Base-by-base conservation (phyloP, 495 filamentous ascomycete genomes). In the Halenospora varia region DNA sequence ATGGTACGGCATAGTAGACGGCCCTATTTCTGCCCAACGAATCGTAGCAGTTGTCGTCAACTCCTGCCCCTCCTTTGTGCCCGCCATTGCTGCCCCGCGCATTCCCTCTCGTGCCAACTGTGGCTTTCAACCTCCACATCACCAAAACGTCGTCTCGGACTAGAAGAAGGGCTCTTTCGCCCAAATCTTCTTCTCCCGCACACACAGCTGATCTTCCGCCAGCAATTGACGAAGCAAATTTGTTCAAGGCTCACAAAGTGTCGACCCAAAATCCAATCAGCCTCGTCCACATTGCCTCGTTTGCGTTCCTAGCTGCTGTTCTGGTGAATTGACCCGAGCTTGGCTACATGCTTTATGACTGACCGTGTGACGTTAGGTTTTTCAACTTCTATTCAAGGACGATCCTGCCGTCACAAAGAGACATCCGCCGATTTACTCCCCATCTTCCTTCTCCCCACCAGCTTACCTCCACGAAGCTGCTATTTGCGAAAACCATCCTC, bases 401-500 rank as follows among this genome's bases (percentile, higher is more conserved):
- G 50, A n/a, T 19, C 53, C 59, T n/a, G 29, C 56, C 11, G 22
- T 51, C 25, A 56, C 51, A 46, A 42, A 50, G 18, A 53, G 48
- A 53, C 25, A 10, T 44, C 24, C 45, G 13, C 55, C 29, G 15
- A 53, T 25, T 15, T 58, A 51, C 41, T 51, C 49, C 54, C 40
- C 59, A 18, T 52, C 60, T 17, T 57, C 59, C 18, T 73, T 69
- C 39, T 82, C 76, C 57, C 75, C 75, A 18, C 63, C 66, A 1
- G 76, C 77, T 19, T 57, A 69, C 20, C 54, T 70, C 44, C 50
- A 66, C 24, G 68, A 70, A 62, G 66, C 70, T 17, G 65, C 65
- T 10, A 66, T 73, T 49, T 82, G 78, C 71, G 69, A 75, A 55
- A 74, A 68, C 41, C 77, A 70, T 24, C 65, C 63, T 13, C 75